phyloP scores from a whole-genome alignment of 2,329 filamentous ascomycete species.

The Fusarium scirpi region DNA sequence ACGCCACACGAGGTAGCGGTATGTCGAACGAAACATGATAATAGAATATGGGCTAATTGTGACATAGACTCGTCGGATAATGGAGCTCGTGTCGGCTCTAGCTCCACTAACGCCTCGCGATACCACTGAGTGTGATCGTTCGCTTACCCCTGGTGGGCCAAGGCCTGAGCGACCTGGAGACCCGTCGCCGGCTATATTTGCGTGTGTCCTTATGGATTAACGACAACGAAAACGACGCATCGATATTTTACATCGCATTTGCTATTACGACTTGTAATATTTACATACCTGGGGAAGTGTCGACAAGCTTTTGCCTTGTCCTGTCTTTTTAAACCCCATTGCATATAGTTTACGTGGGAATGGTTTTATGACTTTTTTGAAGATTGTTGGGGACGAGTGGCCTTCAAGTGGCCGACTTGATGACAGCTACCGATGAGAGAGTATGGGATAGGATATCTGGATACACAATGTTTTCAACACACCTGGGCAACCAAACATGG shows the following conservation, averaged over 20 bases:
- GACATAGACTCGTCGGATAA: conserved; percentile 58
- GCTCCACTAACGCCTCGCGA: conserved; percentile 52
- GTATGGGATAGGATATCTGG: conserved; percentile 55
- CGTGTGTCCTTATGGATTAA: conserved; percentile 40
- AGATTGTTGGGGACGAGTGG: conserved; percentile 34
- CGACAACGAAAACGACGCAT: conserved; percentile 47
- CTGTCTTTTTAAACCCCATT: conserved; percentile 39
- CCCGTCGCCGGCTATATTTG: conserved; percentile 17
- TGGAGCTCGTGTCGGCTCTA: conserved; percentile 54
- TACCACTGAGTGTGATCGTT: conserved; percentile 50
- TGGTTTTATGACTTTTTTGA: conserved; percentile 45
- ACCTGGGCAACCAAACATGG: conserved; percentile 56
- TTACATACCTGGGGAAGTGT: conserved; percentile 45
- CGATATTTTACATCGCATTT: conserved; percentile 48
- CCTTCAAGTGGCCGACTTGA: conserved; percentile 47
- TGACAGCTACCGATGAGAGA: conserved; percentile 55
- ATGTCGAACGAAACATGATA: conserved; percentile 47
- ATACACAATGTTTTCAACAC: conserved; percentile 55
- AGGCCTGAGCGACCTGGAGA: conserved; percentile 14
- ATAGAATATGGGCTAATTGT: conserved; percentile 25
- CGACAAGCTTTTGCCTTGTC: conserved; percentile 33
- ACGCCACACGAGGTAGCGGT: conserved; percentile 72
- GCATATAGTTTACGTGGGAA: conserved; percentile 50
- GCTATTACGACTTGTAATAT: conserved; percentile 56
- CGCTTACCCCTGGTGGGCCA: conserved; percentile 12